Percentiles rank a stretch among this genome's conserved stretches.
Conservation (phyloP, 139 green algal species). For the Pseudopediastrum boryanum region DNA sequence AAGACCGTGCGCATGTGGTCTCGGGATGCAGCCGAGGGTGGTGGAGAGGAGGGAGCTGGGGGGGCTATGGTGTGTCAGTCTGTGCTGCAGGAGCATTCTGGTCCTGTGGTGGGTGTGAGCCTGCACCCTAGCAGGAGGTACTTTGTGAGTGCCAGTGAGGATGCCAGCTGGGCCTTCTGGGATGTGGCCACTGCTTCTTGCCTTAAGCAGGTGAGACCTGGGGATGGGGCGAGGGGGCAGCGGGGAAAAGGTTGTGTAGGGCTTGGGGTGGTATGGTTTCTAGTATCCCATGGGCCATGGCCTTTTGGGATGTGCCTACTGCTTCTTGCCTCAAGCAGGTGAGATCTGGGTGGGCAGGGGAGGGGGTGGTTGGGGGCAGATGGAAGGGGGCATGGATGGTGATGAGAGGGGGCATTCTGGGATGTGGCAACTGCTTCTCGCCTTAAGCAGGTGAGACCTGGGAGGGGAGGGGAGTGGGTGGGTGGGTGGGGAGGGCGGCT, state of each 20-base stretch:
- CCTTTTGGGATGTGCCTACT: too few species aligned
- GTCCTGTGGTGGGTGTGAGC: constrained; percentile 60
- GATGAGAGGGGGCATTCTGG: constrained; percentile 81
- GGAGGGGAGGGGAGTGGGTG: not conserved
- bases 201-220: constrained; percentile 67
- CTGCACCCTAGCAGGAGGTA: constrained; percentile 85
- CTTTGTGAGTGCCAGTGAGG: constrained; percentile 79
- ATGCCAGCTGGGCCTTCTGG: constrained; percentile 88
- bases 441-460: constrained; percentile 67
- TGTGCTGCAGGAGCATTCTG: constrained; percentile 44
- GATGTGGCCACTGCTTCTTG: constrained; percentile 72
- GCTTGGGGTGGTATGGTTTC: not conserved
- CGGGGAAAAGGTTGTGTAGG: not conserved
- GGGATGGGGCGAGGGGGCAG: not conserved
- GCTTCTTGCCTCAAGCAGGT: too few species aligned
- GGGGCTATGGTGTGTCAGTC: not conserved
- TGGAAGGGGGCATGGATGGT: not conserved
- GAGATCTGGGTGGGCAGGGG: not conserved
- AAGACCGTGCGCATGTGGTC: constrained; percentile 80
- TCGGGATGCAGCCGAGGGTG: constrained; percentile 36
- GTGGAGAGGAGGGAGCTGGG: constrained; percentile 6
- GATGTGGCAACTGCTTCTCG: constrained; percentile 72
- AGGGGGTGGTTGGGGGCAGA: not conserved
- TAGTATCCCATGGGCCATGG: not conserved
- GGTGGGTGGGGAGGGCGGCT: not conserved